Base-by-base conservation (phyloP, 176 grass and related monocot genomes). In the Pharus latifolius region DNA sequence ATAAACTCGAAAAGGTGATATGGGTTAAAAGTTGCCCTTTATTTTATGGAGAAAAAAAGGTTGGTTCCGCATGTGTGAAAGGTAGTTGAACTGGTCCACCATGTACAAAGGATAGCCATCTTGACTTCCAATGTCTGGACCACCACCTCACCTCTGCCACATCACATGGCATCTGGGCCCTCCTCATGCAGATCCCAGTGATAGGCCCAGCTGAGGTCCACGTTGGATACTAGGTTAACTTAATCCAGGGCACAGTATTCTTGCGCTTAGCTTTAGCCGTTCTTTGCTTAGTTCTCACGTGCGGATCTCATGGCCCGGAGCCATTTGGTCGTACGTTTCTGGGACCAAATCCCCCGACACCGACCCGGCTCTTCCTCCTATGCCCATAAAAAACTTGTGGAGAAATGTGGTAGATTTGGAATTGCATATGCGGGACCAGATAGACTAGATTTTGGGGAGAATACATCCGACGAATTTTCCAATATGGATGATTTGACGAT, bases 281-380 rank as follows among this genome's bases (percentile, higher is more conserved):
- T 54, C n/a, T n/a, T n/a, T n/a, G n/a, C 35, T 44, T n/a, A 41
- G 6, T 14, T 20, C 65, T 63, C 74, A 66, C 58, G 51, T 74
- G 75, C 75, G 68, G 24, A 31, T 44, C 67, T 78, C 41, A 59
- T 13, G 23, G 40, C 2, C 38, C 50, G 31, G 60, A 63, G 58
- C 22, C 4, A 40, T 13, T 10, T 27, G 49, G 70, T 32, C 31
- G 56, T 44, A n/a, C n/a, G 58, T 17, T 12, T 1, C 17, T 32
- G 65, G 75, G 76, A 63, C 76, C 76, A 46, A 73, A 73, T 74
- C 82, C 81, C 48, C 38, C 63, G 10, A 56, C 63, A 63, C 18
- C 77, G 70, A 40, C 37, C 29, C 70, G 83, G 70, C 77, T 70
- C 70, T 75, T 80, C 27, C 78, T 55, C 78, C 50, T 5, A 66